Conservation (phyloP, 2,329 filamentous ascomycete species). For the Fusarium pininemorale region DNA sequence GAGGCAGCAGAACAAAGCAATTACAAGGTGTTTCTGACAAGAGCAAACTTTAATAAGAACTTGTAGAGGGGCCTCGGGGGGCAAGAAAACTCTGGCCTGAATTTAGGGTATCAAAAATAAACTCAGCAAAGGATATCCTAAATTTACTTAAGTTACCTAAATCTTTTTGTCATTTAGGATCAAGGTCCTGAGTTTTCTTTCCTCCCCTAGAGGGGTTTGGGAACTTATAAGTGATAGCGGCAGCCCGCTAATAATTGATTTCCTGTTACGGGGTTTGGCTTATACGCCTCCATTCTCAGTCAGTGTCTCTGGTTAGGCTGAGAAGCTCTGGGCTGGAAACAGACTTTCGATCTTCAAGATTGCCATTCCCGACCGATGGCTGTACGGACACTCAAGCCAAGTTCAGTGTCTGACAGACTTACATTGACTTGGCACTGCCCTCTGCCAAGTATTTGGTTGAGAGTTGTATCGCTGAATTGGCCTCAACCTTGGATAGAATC, state of each 20-base stretch:
- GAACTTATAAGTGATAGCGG: neutral
- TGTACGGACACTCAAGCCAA: neutral
- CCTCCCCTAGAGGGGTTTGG: neutral
- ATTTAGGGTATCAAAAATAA: no score
- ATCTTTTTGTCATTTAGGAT: no score
- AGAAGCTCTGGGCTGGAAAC: neutral
- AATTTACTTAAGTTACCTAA: no score
- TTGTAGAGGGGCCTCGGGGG: no score
- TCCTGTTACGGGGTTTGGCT: neutral
- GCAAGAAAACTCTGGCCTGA: no score
- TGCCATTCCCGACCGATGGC: neutral
- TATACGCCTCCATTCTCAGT: conserved; percentile 23
- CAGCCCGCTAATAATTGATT: neutral
- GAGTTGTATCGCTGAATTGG: neutral
- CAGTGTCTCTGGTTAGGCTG: neutral
- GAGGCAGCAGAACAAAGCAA: conserved; percentile 2
- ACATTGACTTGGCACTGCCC: neutral
- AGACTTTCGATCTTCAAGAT: neutral
- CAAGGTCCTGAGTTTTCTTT: no score
- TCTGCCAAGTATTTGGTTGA: neutral
- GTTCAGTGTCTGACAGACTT: neutral
- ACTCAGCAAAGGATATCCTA: no score
- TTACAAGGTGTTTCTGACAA: neutral
- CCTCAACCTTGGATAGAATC: neutral
- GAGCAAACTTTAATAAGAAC: conserved; percentile 4